Conservation (phyloP, 2,329 filamentous ascomycete species). For the Mycocentrospora acerina region DNA sequence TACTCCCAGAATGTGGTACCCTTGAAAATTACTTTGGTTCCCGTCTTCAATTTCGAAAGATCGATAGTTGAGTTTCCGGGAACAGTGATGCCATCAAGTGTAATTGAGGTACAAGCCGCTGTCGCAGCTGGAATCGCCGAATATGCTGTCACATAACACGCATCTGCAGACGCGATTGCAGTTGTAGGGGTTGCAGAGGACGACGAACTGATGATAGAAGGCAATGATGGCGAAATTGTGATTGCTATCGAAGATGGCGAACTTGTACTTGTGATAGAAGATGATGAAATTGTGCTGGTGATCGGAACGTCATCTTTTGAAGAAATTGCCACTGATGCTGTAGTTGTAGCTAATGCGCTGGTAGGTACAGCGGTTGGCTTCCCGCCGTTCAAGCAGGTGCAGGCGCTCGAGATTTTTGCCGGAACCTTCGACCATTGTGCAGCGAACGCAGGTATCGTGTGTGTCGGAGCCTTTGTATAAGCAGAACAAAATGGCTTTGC, state of each 20-base stretch:
- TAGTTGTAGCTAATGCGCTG: constrained; percentile 1
- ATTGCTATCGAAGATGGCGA: neutral
- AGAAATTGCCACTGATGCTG: neutral
- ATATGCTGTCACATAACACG: constrained; percentile 25
- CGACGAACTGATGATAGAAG: neutral
- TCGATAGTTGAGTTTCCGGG: constrained; percentile 37
- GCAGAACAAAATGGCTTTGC: constrained; percentile 14
- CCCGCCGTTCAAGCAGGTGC: constrained; percentile 9
- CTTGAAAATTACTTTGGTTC: constrained; percentile 46
- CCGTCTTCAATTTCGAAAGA: constrained; percentile 43
- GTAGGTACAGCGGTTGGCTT: constrained; percentile 5
- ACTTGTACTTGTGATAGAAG: neutral
- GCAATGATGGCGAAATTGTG: neutral
- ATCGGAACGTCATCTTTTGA: neutral
- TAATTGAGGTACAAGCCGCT: constrained; percentile 19
- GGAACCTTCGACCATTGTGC: constrained; percentile 11
- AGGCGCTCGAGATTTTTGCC: constrained; percentile 12
- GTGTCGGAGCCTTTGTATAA: constrained; percentile 8
- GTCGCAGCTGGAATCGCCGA: constrained; percentile 33
- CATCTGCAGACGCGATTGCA: constrained; percentile 5
- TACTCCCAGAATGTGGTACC: constrained; percentile 26
- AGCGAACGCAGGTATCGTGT: constrained; percentile 12
- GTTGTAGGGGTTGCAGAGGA: neutral
- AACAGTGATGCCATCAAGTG: constrained; percentile 2
- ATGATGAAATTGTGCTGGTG: neutral